Evolutionary conservation across 2,329 filamentous ascomycete species (phyloP), one percentile per base, ranked within the genome.

Genomic region (Nigrospora sphaerica): DNA sequence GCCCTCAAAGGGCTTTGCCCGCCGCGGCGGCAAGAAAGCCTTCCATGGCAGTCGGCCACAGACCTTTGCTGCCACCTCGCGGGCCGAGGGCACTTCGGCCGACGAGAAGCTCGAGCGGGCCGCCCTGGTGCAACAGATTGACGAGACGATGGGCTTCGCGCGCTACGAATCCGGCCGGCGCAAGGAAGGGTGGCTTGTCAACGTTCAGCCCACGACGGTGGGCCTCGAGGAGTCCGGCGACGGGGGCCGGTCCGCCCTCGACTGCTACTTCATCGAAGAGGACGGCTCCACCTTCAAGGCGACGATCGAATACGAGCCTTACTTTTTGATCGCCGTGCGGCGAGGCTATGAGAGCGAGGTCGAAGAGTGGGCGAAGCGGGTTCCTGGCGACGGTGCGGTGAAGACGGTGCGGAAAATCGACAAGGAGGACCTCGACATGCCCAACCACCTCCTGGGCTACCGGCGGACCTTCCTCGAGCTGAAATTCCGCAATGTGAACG

Each of bases 201-300:
- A 97, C 62, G 88, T 97, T 71, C 88, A 95, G 63, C 83, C 90
- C 35, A 97, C 93, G 0, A 81, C 83, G 12, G 77, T 98, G 39
- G 61, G 51, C 3, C 54, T 63, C 73, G 75, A 95, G 64, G 75
- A 95, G 64, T 92, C 97, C 62, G 42, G 33, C 10, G 79, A 91
- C 14, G 88, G 88, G 49, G 93, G 93, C 34, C 83, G 89, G 53
- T 86, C 93, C 1, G 93, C 88, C 10, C 81, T 98, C 47, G 93
- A 98, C 69, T 96, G 90, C 68, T 98, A 96, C 72, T 98, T 98
- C 68, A 85, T 98, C 49, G 88, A 91, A 58, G 88, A 92, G 48
- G 87, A 95, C 58, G 79, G 88, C 13, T 81, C 84, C 42, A 92
- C 86, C 6, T 98, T 98, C 77, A 98, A 98, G 65, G 91, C 93